Evolutionary conservation across 805 yeast genomes (phyloP).

Genomic region (Metschnikowia picachoensis): DNA sequence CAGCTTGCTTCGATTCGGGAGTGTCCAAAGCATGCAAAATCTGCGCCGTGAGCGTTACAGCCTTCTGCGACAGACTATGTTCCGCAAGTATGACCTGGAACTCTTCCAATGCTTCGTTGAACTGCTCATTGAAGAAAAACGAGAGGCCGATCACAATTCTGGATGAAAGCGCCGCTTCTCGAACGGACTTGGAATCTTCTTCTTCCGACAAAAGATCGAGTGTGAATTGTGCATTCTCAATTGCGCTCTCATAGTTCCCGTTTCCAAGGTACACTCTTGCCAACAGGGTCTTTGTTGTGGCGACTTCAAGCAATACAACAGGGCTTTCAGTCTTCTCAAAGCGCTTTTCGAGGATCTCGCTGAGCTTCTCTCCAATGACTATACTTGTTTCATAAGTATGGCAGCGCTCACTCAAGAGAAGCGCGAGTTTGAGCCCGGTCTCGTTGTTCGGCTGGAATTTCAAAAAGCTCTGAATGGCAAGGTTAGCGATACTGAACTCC

Average conservation of each 20-base stretch:
- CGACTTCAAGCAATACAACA: slow-evolving; percentile 45
- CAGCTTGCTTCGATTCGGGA: slow-evolving; percentile 76
- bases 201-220: slow-evolving; percentile 45
- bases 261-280: slow-evolving; percentile 69
- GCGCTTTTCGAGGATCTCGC: slow-evolving; percentile 46
- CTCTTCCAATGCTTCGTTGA: slow-evolving; percentile 62
- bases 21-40: slow-evolving; percentile 73
- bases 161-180: slow-evolving; percentile 47
- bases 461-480: slow-evolving; percentile 63
- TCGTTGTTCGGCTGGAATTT: slow-evolving; percentile 57
- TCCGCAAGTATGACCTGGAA: slow-evolving; percentile 55
- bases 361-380: slow-evolving; percentile 42
- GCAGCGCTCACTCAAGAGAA: slow-evolving; percentile 64
- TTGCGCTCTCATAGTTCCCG: slow-evolving; percentile 51
- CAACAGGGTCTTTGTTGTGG: slow-evolving; percentile 60
- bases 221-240: slow-evolving; percentile 57
- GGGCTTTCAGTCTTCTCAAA: slow-evolving; percentile 56
- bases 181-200: slow-evolving; percentile 22
- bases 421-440: slow-evolving; percentile 53
- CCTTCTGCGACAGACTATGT: slow-evolving; percentile 56
- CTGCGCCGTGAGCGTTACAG: slow-evolving; percentile 74
- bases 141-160: slow-evolving; percentile 71
- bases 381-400: slow-evolving; percentile 57
- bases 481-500: slow-evolving; percentile 61
- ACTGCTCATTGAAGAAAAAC: slow-evolving; percentile 57